Base-by-base conservation (phyloP, 2,329 filamentous ascomycete species). In the Colletotrichum sp. region DNA sequence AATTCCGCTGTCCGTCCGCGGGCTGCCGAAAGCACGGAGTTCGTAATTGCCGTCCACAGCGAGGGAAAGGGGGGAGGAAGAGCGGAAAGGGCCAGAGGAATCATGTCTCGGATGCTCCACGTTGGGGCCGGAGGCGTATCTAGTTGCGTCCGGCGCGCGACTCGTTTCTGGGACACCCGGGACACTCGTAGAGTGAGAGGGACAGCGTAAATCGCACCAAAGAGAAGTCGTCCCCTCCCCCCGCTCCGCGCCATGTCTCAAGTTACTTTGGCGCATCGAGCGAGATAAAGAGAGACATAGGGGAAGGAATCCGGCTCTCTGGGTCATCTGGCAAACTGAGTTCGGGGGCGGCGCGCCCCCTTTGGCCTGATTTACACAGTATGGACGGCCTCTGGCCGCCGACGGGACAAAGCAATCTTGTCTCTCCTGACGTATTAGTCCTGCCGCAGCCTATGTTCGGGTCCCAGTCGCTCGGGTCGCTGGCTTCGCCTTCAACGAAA, bases 41-140 rank as follows among this genome's bases (percentile, higher is more conserved):
- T 61, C 18, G 21, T n/a, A 68, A 28, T 52, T 75, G 70, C 73
- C 73, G 73, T 15, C 26, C 18, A 36, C 24, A 26, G n/a, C 52
- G 34, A 48, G 62, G n/a, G 16, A 36, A 67, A n/a, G 38, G 18
- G 36, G 56, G 13, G 34, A 24, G 34, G 60, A 12, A 66, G 28
- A 24, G 52, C 26, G 30, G 62, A 21, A 64, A 32, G 52, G 24
- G 61, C 13, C 13, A 30, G 43, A 52, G 55, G 62, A 36, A 38
- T 16, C 16, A 26, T 76, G 73, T 76, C 73, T 76, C 73, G 73
- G 73, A 76, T 69, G 43, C 64, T 61, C 73, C 70, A 76, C 71
- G 43, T 62, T 69, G 68, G 62, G 18, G 56, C 43, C 73, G 70
- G 70, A 68, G 73, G 62, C 55, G 38, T 60, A 66, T 67, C 70